Conservation (phyloP, 495 filamentous ascomycete genomes). For the Trichoderma reesei region DNA sequence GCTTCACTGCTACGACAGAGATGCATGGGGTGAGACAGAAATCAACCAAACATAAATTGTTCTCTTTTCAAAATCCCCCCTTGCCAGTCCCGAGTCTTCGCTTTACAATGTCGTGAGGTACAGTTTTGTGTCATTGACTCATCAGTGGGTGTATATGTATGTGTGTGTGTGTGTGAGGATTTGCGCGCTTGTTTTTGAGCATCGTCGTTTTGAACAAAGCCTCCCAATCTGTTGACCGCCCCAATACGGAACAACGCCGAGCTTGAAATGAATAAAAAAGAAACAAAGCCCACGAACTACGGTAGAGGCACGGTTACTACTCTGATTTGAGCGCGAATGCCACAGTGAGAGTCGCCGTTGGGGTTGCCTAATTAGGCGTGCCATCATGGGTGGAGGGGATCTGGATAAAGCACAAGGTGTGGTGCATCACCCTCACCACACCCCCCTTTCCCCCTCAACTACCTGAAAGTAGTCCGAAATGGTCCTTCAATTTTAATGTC, state of each 20-base stretch:
- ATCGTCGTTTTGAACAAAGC: neutral
- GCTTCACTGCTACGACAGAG: no score
- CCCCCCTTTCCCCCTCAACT: neutral
- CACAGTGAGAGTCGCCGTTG: no score
- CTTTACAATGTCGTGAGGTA: neutral
- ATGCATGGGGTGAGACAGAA: no score
- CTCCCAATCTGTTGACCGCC: no score
- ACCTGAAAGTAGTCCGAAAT: slow-evolving; percentile 16
- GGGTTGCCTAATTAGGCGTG: no score
- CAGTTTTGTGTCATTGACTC: slow-evolving; percentile 1
- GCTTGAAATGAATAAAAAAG: neutral
- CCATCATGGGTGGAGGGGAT: no score
- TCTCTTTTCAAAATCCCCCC: neutral
- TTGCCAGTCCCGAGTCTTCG: neutral
- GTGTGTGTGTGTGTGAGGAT: neutral
- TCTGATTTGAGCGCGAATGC: neutral
- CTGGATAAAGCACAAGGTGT: no score
- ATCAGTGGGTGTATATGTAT: neutral
- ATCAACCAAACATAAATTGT: no score
- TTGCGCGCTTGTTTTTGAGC: slow-evolving; percentile 3
- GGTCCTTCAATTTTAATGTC: slow-evolving; percentile 39
- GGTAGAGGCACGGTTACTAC: neutral
- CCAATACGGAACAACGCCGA: neutral
- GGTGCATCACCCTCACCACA: no score
- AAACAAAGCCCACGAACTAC: neutral